phyloP scores from a whole-genome alignment of 2,329 filamentous ascomycete species.

The Furcasterigmium sp. region DNA sequence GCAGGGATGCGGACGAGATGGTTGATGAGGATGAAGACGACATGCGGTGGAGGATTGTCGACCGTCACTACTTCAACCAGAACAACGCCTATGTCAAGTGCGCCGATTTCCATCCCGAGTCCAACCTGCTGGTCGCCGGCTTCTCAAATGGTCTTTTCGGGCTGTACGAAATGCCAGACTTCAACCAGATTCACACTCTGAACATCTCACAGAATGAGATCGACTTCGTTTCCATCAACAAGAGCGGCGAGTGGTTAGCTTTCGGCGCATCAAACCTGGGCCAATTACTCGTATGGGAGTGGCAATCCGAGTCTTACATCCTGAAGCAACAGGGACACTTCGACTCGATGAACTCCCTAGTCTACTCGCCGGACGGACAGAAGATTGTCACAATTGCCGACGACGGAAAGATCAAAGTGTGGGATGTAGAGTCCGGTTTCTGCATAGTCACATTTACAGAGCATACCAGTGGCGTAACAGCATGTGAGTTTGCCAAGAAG shows the following conservation, averaged over 20 bases:
- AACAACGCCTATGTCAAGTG: constrained; percentile 82
- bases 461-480: constrained; percentile 89
- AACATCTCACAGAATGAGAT: constrained; percentile 97
- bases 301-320: constrained; percentile 98
- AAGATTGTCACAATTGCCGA: constrained; percentile 90
- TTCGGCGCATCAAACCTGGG: constrained; percentile 94
- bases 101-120: constrained; percentile 80
- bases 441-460: constrained; percentile 98
- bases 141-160: constrained; percentile 94
- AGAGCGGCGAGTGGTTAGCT: constrained; percentile 91
- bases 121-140: constrained; percentile 90
- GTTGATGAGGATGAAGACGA: constrained; percentile 58
- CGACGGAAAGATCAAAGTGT: constrained; percentile 97
- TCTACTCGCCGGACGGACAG: constrained; percentile 91
- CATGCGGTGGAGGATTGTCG: constrained; percentile 84
- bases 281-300: constrained; percentile 97
- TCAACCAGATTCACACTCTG: constrained; percentile 86
- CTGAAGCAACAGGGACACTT: constrained; percentile 97
- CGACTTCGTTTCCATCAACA: constrained; percentile 90
- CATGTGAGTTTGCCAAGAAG: constrained; percentile 90
- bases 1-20: constrained; percentile 53
- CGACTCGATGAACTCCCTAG: constrained; percentile 88
- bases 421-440: constrained; percentile 95
- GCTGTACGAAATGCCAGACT: constrained; percentile 92
- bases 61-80: constrained; percentile 92